phyloP scores from a whole-genome alignment of 805 yeast genomes.

The Monosporozyma unispora region DNA sequence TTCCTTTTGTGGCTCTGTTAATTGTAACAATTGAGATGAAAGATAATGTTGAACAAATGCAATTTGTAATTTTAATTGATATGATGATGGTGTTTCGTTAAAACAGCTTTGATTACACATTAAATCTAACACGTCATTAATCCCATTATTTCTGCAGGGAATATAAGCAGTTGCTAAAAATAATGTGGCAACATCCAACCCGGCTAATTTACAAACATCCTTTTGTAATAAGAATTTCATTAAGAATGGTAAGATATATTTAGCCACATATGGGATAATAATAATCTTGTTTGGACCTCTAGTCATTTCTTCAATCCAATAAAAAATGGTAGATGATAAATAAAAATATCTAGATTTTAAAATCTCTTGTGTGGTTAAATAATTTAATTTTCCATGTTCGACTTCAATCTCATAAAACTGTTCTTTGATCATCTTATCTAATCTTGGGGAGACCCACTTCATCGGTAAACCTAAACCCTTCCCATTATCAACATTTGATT shows the following conservation, averaged over 20 bases:
- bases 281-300: slow-evolving; percentile 45
- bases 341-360: slow-evolving; percentile 55
- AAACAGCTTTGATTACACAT: slow-evolving; percentile 2
- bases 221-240: slow-evolving; percentile 56
- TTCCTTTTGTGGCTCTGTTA: slow-evolving; percentile 40
- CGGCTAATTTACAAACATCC: slow-evolving; percentile 74
- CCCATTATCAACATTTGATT: slow-evolving; percentile 3
- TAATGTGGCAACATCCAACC: slow-evolving; percentile 43
- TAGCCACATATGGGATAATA: slow-evolving; percentile 43
- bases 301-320: slow-evolving; percentile 48
- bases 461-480: slow-evolving; percentile 32
- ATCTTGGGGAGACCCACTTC: slow-evolving; percentile 24
- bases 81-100: slow-evolving; percentile 33
- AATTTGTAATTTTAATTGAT: slow-evolving; percentile 63
- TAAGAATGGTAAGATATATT: slow-evolving; percentile 59
- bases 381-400: slow-evolving; percentile 29
- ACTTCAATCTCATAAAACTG: slow-evolving; percentile 39
- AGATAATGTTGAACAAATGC: slow-evolving; percentile 64
- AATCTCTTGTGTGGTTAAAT: slow-evolving; percentile 45
- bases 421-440: slow-evolving; percentile 32
- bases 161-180: slow-evolving; percentile 41
- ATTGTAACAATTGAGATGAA: slow-evolving; percentile 54
- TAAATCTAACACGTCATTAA: slow-evolving; percentile 1
- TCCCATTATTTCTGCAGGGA: slow-evolving; percentile 31
- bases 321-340: slow-evolving; percentile 54